Percentiles rank a stretch among this genome's conserved stretches.
phyloP scores from a whole-genome alignment of 139 green algal species.

The Nannochloris sp. region DNA sequence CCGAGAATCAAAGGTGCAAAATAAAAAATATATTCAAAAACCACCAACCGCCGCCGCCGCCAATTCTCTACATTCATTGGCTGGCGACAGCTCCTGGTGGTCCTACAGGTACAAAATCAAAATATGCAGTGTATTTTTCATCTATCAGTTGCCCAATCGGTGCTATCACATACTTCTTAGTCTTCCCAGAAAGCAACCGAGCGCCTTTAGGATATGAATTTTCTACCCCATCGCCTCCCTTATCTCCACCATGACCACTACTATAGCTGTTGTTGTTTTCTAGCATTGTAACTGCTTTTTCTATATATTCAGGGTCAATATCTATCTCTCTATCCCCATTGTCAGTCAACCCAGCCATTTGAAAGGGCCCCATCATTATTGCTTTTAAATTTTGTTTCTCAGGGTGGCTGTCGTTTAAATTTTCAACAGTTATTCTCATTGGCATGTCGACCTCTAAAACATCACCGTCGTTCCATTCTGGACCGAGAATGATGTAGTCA shows the following conservation, averaged over 20 bases:
- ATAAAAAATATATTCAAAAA: no score
- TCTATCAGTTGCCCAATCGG: conserved; percentile 25
- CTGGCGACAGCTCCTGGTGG: no score
- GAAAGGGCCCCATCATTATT: conserved; percentile 27
- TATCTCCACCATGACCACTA: no score
- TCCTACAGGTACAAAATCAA: conserved; percentile 4
- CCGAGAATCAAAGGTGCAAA: no score
- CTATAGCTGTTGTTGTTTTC: no score
- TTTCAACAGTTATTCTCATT: conserved; percentile 5
- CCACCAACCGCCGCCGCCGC: no score
- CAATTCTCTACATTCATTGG: no score
- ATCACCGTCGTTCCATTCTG: conserved; percentile 8
- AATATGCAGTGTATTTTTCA: conserved; percentile 28
- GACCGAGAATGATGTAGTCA: conserved; percentile 8
- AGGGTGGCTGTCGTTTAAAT: conserved; percentile 6
- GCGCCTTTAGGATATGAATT: conserved; percentile 18
- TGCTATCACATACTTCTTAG: conserved; percentile 18
- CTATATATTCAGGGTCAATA: not conserved
- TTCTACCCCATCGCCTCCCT: no score
- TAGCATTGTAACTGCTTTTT: not conserved
- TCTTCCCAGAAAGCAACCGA: conserved; percentile 12
- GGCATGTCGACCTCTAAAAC: conserved; percentile 16
- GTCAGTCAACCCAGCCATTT: conserved; percentile 36
- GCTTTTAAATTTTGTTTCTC: conserved; percentile 11
- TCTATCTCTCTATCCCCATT: not conserved